These are phyloP conservation scores for Phyllosticta paracitricarpa DNA, from an alignment of 2,329 filamentous ascomycete genomes.

Conservation along the genomic window DNA sequence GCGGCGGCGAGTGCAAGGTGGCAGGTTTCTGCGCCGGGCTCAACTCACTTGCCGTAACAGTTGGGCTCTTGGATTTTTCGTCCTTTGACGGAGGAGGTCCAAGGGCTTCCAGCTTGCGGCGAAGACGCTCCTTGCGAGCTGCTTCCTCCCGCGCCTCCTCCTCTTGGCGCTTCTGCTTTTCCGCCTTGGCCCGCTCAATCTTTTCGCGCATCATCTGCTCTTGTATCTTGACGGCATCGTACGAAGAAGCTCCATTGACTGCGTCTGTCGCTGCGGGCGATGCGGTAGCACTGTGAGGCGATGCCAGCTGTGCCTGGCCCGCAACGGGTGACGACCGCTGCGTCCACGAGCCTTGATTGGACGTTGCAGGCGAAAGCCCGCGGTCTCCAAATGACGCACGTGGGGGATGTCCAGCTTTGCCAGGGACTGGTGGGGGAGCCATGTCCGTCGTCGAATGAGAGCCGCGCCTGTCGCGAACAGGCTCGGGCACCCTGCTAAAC, in stretches of 20 bases:
- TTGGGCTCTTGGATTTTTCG: conserved; percentile 3
- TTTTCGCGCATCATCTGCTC: conserved; percentile 60
- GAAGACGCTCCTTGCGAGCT: conserved; percentile 60
- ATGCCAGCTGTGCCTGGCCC: conserved; percentile 23
- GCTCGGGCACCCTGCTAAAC: conserved; percentile 29
- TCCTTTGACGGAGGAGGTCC: conserved; percentile 43
- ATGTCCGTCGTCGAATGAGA: conserved; percentile 7
- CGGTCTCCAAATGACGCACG: conserved; percentile 2
- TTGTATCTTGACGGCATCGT: conserved; percentile 55
- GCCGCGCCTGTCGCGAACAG: conserved; percentile 1
- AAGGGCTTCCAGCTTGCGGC: conserved; percentile 61
- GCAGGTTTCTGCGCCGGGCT: conserved; percentile 19
- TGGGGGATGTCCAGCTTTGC: background rate
- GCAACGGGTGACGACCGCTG: conserved; percentile 23
- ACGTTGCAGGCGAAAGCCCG: conserved; percentile 4
- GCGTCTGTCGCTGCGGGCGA: conserved; percentile 19
- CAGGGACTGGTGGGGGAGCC: conserved; percentile 2
- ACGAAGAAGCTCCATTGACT: conserved; percentile 30
- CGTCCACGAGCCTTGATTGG: conserved; percentile 15
- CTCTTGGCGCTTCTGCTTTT: conserved; percentile 51
- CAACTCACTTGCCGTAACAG: background rate
- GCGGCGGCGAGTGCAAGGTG: conserved; percentile 33
- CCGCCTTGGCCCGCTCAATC: conserved; percentile 57
- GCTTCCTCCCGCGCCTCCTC: conserved; percentile 64
- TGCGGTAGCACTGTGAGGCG: conserved; percentile 25